These are phyloP conservation scores for Aureobasidium sp. DNA, from an alignment of 2,329 filamentous ascomycete species.

Conservation along the genomic window DNA sequence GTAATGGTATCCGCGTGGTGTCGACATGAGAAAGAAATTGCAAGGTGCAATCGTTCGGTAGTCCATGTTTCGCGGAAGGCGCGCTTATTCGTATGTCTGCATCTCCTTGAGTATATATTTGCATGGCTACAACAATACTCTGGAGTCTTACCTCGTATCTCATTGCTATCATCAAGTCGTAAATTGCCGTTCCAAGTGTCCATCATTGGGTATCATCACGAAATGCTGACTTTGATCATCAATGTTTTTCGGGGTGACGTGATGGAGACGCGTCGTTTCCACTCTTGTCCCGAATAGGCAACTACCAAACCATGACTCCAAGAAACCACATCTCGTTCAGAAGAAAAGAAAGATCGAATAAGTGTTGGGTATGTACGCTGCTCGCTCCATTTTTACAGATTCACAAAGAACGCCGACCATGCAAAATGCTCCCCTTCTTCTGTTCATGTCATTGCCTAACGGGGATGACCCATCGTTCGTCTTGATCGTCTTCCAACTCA, in stretches of 20 bases:
- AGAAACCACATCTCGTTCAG: no score
- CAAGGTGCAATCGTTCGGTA: constrained; percentile 5
- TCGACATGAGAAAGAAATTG: constrained; percentile 35
- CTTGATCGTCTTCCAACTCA: constrained; percentile 39
- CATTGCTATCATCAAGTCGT: background rate
- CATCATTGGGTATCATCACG: background rate
- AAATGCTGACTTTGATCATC: background rate
- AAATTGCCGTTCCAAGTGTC: background rate
- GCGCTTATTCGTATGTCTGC: constrained; percentile 6
- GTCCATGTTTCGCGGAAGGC: background rate
- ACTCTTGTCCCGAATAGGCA: constrained; percentile 7
- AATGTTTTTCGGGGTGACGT: background rate
- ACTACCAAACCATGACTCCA: background rate
- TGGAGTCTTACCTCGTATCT: background rate
- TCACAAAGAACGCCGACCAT: background rate
- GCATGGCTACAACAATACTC: background rate
- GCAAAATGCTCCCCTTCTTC: background rate
- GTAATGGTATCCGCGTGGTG: constrained; percentile 32
- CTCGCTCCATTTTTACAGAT: background rate
- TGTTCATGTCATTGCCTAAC: background rate
- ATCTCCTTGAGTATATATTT: background rate
- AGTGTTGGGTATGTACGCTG: background rate
- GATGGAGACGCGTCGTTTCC: background rate
- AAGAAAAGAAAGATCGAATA: background rate
- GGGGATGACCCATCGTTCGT: constrained; percentile 10